Evolutionary conservation across 495 filamentous ascomycete genomes (phyloP).

Genomic region (Neurospora sp.): DNA sequence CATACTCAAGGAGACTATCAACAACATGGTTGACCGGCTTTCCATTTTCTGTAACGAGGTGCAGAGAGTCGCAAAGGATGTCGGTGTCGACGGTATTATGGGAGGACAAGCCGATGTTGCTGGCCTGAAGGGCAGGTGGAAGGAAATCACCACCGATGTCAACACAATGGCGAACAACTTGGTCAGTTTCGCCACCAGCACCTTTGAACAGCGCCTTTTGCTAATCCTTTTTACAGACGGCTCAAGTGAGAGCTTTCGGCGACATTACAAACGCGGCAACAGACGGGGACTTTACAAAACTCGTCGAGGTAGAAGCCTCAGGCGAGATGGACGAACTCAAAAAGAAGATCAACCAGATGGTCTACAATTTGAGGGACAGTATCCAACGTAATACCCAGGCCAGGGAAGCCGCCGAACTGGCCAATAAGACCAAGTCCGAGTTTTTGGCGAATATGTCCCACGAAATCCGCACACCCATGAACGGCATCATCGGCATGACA

Average conservation of each 20-base stretch:
- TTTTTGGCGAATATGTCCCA: slow-evolving; percentile 99
- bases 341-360: slow-evolving; percentile 99
- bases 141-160: slow-evolving; percentile 94
- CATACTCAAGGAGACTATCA: slow-evolving; percentile 92
- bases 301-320: slow-evolving; percentile 95
- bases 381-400: slow-evolving; percentile 97
- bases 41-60: slow-evolving; percentile 96
- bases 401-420: slow-evolving; percentile 90
- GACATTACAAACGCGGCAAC: slow-evolving; percentile 97
- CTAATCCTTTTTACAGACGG: slow-evolving; percentile 44
- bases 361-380: slow-evolving; percentile 87
- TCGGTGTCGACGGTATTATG: slow-evolving; percentile 98
- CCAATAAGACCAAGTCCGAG: slow-evolving; percentile 97
- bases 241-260: slow-evolving; percentile 94
- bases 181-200: slow-evolving; percentile 19
- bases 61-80: slow-evolving; percentile 91
- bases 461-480: slow-evolving; percentile 97
- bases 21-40: slow-evolving; percentile 96
- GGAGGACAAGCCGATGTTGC: slow-evolving; percentile 94
- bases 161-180: slow-evolving; percentile 99
- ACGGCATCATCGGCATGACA: slow-evolving; percentile 83
- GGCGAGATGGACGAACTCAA: slow-evolving; percentile 99
- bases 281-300: slow-evolving; percentile 91
- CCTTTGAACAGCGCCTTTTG: not conserved
- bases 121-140: slow-evolving; percentile 90